These are phyloP conservation scores for Dryadomyces quercus-mongolicae DNA, from an alignment of 2,329 filamentous ascomycete genomes.

Conservation along the genomic window DNA sequence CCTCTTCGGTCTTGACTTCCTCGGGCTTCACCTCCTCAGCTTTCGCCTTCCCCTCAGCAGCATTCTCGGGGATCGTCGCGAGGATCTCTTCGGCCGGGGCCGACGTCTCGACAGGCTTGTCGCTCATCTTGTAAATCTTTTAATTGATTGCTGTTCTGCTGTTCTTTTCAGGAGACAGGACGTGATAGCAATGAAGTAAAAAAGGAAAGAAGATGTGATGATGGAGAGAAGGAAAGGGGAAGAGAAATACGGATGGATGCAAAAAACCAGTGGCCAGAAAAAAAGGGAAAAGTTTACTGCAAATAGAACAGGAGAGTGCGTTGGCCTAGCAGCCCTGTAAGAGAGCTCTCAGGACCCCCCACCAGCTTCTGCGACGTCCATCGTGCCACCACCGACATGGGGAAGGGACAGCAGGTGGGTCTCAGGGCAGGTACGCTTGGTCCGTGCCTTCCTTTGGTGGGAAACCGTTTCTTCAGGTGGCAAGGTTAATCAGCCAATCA, in stretches of 20 bases:
- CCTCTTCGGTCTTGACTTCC: background rate
- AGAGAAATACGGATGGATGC: background rate
- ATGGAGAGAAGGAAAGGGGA: background rate
- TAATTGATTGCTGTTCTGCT: background rate
- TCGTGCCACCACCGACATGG: background rate
- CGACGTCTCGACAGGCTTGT: conserved; percentile 9
- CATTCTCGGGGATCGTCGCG: too few species aligned
- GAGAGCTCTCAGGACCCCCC: background rate
- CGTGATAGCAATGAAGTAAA: background rate
- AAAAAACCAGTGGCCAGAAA: background rate
- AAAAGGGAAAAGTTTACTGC: background rate
- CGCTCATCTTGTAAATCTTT: conserved; percentile 7
- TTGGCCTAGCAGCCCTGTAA: background rate
- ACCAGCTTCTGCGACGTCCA: background rate
- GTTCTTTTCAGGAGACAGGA: background rate
- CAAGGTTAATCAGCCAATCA: background rate
- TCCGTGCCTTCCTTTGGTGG: conserved; percentile 2
- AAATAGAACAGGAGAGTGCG: background rate
- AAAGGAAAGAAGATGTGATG: background rate
- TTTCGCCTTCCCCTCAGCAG: background rate
- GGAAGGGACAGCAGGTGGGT: background rate
- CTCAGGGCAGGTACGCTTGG: background rate
- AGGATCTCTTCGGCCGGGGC: background rate
- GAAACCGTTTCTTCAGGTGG: background rate
- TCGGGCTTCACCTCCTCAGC: background rate